A percentile compares a stretch with the other conserved stretches of the same genome.
Evolutionary conservation across 1,284 basidiomycete species (phyloP).

Genomic region (Tetrapyrgos nigripes): DNA sequence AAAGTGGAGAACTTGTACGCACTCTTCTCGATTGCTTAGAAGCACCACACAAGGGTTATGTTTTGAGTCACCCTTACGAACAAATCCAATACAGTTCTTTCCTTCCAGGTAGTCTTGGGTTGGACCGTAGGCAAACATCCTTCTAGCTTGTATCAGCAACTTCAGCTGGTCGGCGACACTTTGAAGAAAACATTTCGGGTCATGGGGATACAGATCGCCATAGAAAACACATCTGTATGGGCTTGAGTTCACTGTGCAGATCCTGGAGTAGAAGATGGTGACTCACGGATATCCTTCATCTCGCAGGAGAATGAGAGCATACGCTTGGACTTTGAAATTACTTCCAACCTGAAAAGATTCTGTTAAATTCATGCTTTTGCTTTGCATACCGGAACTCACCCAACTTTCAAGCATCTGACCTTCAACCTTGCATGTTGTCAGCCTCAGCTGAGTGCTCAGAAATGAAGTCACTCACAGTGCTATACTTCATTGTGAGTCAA

Average conservation of each 20-base stretch:
- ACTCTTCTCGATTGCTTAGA: constrained; percentile 64
- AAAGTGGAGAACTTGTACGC: constrained; percentile 20
- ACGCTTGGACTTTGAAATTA: constrained; percentile 81
- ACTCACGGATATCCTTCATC: constrained; percentile 86
- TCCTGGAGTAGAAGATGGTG: background rate
- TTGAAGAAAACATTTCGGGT: constrained; percentile 67
- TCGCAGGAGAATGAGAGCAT: constrained; percentile 88
- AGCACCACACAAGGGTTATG: constrained; percentile 69
- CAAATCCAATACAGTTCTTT: constrained; percentile 76
- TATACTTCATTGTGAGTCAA: constrained; percentile 1
- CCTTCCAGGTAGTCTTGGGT: constrained; percentile 63
- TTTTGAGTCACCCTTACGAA: constrained; percentile 59
- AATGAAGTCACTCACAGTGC: constrained; percentile 1
- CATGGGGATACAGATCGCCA: constrained; percentile 86
- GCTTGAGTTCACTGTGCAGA: background rate
- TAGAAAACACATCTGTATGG: constrained; percentile 84
- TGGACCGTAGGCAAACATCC: constrained; percentile 67
- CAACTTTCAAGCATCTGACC: constrained; percentile 81
- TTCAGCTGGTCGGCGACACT: constrained; percentile 55
- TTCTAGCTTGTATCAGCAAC: constrained; percentile 63
- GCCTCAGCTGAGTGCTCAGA: background rate
- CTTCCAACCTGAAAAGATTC: constrained; percentile 57
- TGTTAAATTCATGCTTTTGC: constrained; percentile 8
- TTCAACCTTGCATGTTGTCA: constrained; percentile 54
- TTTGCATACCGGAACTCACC: constrained; percentile 49